Base-by-base conservation (phyloP, 2,329 filamentous ascomycete genomes). In the Fusarium heterosporum region DNA sequence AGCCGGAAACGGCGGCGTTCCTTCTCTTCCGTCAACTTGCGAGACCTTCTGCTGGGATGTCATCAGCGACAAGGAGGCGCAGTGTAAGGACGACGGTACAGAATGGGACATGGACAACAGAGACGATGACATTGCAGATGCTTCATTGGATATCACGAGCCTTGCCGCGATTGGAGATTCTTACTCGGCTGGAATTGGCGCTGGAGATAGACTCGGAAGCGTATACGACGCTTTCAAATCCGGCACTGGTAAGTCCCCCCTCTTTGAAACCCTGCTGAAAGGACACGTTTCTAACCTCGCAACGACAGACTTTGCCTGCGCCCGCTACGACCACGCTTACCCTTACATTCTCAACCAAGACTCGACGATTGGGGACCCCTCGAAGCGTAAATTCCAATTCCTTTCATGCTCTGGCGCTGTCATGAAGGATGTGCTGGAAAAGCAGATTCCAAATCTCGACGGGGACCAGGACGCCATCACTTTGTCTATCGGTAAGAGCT, bases 141-240 rank as follows among this genome's bases (percentile, higher is more conserved):
- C n/a, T n/a, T n/a, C n/a, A n/a, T n/a, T n/a, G n/a, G n/a, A n/a
- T n/a, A n/a, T n/a, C n/a, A n/a, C n/a, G n/a, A n/a, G n/a, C n/a
- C n/a, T 70, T 16, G 66, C 64, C 4, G 59, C 66, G 4, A 30
- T 69, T 0, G 63, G 64, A 0, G 62, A 68, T 4, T 68, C 63
- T 2, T 68, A 68, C 39, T 66, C 64, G 0, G 64, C 63, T 30
- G 64, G 62, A 10, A 64, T 68, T 4, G 64, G 64, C 7, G 63
- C 63, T 14, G 64, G 64, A 6, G 54, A 59, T 4, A 28, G 55
- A 13, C 11, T 46, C 9, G 2, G 55, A 55, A 17, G 42, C 3
- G 4, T 50, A 29, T 16, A n/a, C 2, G 34, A 39, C 9, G 34
- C 43, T 10, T 16, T 46, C 8, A 16, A 46, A 8, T 11, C 43